These are phyloP conservation scores for Xylaria sp. DNA, from an alignment of 2,329 filamentous ascomycete genomes.

Conservation along the genomic window DNA sequence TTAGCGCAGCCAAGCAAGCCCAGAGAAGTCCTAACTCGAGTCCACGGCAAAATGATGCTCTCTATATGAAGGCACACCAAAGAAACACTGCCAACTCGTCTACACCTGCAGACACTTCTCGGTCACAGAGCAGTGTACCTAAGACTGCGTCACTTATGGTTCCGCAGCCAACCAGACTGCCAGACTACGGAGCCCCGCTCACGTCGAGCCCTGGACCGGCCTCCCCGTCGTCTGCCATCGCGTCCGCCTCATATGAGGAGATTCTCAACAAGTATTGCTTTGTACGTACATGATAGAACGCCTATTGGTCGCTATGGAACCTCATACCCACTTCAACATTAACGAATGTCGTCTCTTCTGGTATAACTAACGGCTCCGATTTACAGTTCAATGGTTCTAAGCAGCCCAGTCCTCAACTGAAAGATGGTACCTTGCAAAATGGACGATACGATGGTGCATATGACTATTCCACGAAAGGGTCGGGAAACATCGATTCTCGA, in stretches of 20 bases:
- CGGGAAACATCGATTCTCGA: conserved; percentile 46
- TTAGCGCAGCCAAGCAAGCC: conserved; percentile 79
- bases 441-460: conserved; percentile 53
- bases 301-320: conserved; percentile 27
- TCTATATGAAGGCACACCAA: conserved; percentile 61
- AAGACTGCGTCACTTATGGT: conserved; percentile 8
- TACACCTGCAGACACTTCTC: conserved; percentile 23
- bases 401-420: conserved; percentile 57
- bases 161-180: conserved; percentile 19
- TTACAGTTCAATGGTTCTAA: conserved; percentile 66
- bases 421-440: conserved; percentile 53
- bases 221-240: conserved; percentile 62
- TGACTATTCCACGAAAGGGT: conserved; percentile 40
- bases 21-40: conserved; percentile 65
- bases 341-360: conserved; percentile 4
- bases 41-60: conserved; percentile 52
- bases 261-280: conserved; percentile 99
- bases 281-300: conserved; percentile 72
- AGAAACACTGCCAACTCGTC: conserved; percentile 41
- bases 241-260: conserved; percentile 93
- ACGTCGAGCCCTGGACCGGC: conserved; percentile 49
- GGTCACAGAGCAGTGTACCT: conserved; percentile 3
- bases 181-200: conserved; percentile 15
- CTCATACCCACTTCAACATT: conserved; percentile 18
- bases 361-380: conserved; percentile 34